Evolutionary conservation across 192 early-diverging fungal species (phyloP), one percentile per base, ranked within the genome.

Genomic region (Backusella sp.): DNA sequence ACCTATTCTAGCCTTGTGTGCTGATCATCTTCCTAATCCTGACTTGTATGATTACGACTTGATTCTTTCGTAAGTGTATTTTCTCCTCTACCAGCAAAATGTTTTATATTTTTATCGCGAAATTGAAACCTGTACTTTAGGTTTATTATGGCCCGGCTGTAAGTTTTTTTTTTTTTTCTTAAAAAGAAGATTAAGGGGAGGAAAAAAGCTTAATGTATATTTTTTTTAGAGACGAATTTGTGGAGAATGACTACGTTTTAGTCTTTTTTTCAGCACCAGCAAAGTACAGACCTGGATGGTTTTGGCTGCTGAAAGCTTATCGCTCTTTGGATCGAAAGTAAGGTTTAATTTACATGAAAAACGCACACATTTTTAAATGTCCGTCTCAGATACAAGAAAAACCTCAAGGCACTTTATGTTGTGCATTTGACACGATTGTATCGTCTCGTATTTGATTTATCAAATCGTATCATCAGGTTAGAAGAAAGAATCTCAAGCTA

Each of bases 401-500:
- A 99, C 82, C 83, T 99, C 44, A 97, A 97, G 83, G 88, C 89
- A 21, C 84, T 99, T 14, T 94, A 94, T 82, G 90, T 99, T 39
- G 95, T 99, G 3, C 96, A 99, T 84, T 92, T 96, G n/a, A 90
- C 94, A 19, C 86, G 88, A 28, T 94, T 92, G 90, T 89, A 93
- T 68, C 88, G 92, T 71, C 74, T 98, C 8, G 82, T 97, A 21
- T 89, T 99, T 81, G 92, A 95, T 71, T 87, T 92, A 0, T 94
- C 96, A 89, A 94, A 93, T 56, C 86, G 89, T 9, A 85, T 99
- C 30, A 92, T 95, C 59, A 99, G 95, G 94, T 32, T 32, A 32
- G 32, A 32, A 32, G 3, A 3, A 3, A 32, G 32, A 3, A 32
- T 32, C 32, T 3, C 32, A 3, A 32, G 32, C 2, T 32, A 32